Percentiles rank a stretch among this genome's conserved stretches.
These are phyloP conservation scores for Cladosporium austrohemisphaericum DNA, from an alignment of 2,329 filamentous ascomycete genomes.

Conservation along the genomic window DNA sequence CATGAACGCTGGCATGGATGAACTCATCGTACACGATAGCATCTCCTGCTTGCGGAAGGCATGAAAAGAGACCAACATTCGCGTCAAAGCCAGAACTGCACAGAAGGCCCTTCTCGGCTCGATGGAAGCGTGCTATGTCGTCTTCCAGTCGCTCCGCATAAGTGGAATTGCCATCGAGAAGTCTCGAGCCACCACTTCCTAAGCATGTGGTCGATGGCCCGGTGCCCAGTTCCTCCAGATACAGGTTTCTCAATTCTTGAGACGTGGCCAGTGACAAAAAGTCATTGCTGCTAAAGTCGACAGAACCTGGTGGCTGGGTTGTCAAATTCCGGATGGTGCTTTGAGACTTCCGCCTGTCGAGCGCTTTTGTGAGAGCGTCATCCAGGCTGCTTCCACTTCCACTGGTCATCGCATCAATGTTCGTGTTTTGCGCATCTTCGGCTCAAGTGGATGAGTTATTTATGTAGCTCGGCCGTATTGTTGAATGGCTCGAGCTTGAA, in stretches of 20 bases:
- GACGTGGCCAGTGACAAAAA: constrained; percentile 58
- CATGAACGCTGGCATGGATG: constrained; percentile 74
- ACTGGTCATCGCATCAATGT: background rate
- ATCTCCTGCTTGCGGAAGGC: constrained; percentile 46
- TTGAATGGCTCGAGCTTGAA: too few relatives aligned
- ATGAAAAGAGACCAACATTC: constrained; percentile 47
- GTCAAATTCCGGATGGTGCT: constrained; percentile 48
- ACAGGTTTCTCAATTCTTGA: constrained; percentile 45
- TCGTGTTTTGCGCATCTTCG: too few relatives aligned
- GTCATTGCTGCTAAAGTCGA: constrained; percentile 65
- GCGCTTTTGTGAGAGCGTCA: constrained; percentile 24
- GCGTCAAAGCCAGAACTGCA: constrained; percentile 56
- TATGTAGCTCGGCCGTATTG: too few relatives aligned
- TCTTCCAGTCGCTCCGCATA: constrained; percentile 59
- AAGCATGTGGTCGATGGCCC: constrained; percentile 41
- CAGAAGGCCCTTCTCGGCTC: constrained; percentile 54
- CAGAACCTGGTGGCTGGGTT: constrained; percentile 36
- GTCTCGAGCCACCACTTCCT: constrained; percentile 57
- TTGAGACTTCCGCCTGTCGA: constrained; percentile 40
- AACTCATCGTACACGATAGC: constrained; percentile 67
- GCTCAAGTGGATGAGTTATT: too few relatives aligned
- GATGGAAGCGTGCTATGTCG: constrained; percentile 58
- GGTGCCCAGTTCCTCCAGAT: constrained; percentile 44
- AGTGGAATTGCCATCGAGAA: constrained; percentile 62
- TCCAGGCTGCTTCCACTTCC: constrained; percentile 20